These are phyloP conservation scores for Penicillium sp. DNA, from an alignment of 2,329 filamentous ascomycete species.

Conservation along the genomic window DNA sequence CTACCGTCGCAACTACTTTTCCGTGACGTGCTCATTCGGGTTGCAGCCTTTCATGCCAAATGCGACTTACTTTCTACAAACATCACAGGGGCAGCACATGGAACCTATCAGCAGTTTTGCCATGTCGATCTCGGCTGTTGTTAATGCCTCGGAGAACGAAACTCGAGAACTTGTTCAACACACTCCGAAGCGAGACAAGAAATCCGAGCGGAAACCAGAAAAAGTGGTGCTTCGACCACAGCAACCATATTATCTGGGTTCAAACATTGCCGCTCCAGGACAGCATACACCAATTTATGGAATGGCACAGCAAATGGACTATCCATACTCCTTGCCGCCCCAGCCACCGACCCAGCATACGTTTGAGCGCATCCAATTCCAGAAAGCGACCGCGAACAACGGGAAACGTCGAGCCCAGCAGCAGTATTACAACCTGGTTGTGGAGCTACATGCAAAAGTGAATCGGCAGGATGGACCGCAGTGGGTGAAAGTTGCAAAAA, in stretches of 20 bases:
- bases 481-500: slow-evolving; percentile 67
- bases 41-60: slow-evolving; percentile 58
- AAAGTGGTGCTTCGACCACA: slow-evolving; percentile 65
- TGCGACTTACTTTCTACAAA: slow-evolving; percentile 55
- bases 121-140: slow-evolving; percentile 79
- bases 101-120: slow-evolving; percentile 69
- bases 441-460: slow-evolving; percentile 71
- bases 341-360: slow-evolving; percentile 49
- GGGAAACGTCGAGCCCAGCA: slow-evolving; percentile 85
- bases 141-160: slow-evolving; percentile 71
- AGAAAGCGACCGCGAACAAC: slow-evolving; percentile 90
- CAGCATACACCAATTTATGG: slow-evolving; percentile 3
- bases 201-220: slow-evolving; percentile 70
- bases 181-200: slow-evolving; percentile 86
- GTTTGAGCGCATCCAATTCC: slow-evolving; percentile 92
- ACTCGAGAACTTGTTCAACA: slow-evolving; percentile 82
- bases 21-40: slow-evolving; percentile 74
- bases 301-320: slow-evolving; percentile 26
- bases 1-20: slow-evolving; percentile 88
- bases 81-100: slow-evolving; percentile 40
- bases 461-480: slow-evolving; percentile 44
- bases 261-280: slow-evolving; percentile 19
- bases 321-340: slow-evolving; percentile 29
- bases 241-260: slow-evolving; percentile 48
- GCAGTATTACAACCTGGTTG: slow-evolving; percentile 87